These are phyloP conservation scores for Aureobasidium sp. DNA, from an alignment of 2,329 filamentous ascomycete species.

Conservation along the genomic window DNA sequence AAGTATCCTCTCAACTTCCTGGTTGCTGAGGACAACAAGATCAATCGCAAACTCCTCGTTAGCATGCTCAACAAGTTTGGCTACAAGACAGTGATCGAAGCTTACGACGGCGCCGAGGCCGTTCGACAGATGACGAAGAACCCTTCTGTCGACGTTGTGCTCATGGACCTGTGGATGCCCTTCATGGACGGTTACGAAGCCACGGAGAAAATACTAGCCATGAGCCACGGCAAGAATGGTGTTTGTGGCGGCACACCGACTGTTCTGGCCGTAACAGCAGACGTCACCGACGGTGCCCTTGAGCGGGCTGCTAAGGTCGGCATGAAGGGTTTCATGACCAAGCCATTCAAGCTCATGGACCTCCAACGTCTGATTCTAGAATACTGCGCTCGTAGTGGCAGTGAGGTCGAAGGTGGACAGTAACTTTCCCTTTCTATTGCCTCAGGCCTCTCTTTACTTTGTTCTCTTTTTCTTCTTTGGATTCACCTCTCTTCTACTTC, in stretches of 20 bases:
- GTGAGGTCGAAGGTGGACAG: slow-evolving; percentile 6
- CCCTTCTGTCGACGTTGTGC: slow-evolving; percentile 50
- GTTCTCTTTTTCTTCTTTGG: background rate
- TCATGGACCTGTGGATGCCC: slow-evolving; percentile 76
- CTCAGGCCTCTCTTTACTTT: background rate
- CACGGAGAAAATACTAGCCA: slow-evolving; percentile 53
- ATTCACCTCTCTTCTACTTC: background rate
- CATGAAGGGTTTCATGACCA: slow-evolving; percentile 63
- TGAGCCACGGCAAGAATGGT: slow-evolving; percentile 29
- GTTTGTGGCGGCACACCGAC: slow-evolving; percentile 28
- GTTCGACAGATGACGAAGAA: slow-evolving; percentile 50
- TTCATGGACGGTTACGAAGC: slow-evolving; percentile 67
- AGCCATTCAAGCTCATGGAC: slow-evolving; percentile 58
- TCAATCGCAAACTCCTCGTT: slow-evolving; percentile 61
- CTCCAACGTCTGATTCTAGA: slow-evolving; percentile 53
- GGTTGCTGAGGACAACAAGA: slow-evolving; percentile 66
- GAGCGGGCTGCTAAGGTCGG: slow-evolving; percentile 54
- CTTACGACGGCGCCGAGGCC: slow-evolving; percentile 62
- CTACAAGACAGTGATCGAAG: slow-evolving; percentile 56
- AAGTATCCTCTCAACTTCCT: slow-evolving; percentile 60
- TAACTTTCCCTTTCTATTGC: background rate
- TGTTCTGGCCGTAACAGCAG: slow-evolving; percentile 59
- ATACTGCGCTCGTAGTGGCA: slow-evolving; percentile 32
- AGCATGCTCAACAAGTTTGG: slow-evolving; percentile 62
- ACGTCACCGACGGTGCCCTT: slow-evolving; percentile 58